These are phyloP conservation scores for Ceratobasidium sp. DNA, from an alignment of 1,284 basidiomycete species.

Conservation along the genomic window DNA sequence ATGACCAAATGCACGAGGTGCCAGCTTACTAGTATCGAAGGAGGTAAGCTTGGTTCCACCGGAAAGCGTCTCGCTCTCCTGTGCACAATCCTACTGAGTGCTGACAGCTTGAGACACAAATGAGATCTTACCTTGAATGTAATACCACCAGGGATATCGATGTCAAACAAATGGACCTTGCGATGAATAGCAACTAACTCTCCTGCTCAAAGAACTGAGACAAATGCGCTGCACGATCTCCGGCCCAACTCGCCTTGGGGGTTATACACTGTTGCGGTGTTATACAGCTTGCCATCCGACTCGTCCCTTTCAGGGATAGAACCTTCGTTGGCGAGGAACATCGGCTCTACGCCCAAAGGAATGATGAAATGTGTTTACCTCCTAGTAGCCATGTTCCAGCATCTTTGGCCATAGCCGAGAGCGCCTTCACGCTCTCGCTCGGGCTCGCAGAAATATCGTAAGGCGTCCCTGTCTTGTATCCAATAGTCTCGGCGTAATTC, in stretches of 20 bases:
- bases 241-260: slow-evolving; percentile 35
- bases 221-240: background rate
- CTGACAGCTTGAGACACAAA: background rate
- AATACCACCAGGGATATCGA: slow-evolving; percentile 96
- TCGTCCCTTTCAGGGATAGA: slow-evolving; percentile 86
- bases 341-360: slow-evolving; percentile 2
- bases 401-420: slow-evolving; percentile 83
- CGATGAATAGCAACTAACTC: slow-evolving; percentile 87
- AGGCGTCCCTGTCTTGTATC: slow-evolving; percentile 59
- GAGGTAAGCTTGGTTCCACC: slow-evolving; percentile 78
- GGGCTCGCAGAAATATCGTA: slow-evolving; percentile 65
- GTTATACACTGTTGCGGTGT: slow-evolving; percentile 74
- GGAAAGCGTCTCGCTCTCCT: slow-evolving; percentile 94
- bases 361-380: slow-evolving; percentile 57
- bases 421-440: slow-evolving; percentile 82
- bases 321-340: slow-evolving; percentile 55
- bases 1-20: background rate
- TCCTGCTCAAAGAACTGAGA: slow-evolving; percentile 55
- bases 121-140: slow-evolving; percentile 79
- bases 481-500: slow-evolving; percentile 82
- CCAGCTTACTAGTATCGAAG: slow-evolving; percentile 80
- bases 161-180: slow-evolving; percentile 97
- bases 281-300: slow-evolving; percentile 77
- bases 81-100: background rate
- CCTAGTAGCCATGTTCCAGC: slow-evolving; percentile 89